These are phyloP conservation scores for Leccinum broughii DNA, from an alignment of 768 basidiomycete species.

Conservation along the genomic window DNA sequence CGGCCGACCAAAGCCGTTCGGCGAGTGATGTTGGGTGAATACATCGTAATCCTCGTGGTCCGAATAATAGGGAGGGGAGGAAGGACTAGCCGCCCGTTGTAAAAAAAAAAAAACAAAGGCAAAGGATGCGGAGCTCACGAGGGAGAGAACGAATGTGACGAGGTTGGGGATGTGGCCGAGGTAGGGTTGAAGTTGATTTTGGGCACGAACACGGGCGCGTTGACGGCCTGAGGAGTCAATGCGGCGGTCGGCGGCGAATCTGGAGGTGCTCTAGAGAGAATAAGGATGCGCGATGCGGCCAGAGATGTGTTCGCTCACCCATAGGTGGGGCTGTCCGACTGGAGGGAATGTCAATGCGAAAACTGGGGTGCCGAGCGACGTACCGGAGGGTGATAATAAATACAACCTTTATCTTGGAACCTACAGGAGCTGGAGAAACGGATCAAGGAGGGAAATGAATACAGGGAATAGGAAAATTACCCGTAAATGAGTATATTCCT, in stretches of 20 bases:
- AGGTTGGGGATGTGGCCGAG: conserved; percentile 9
- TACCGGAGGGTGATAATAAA: conserved; percentile 79
- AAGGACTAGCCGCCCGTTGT: conserved; percentile 22
- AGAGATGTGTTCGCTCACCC: conserved; percentile 24
- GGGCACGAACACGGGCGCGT: conserved; percentile 85
- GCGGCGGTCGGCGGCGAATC: conserved; percentile 45
- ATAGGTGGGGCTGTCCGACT: conserved; percentile 25
- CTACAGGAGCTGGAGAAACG: conserved; percentile 63
- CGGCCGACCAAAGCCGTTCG: conserved; percentile 8
- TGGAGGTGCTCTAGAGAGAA: conserved; percentile 36
- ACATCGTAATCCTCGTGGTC: conserved; percentile 42
- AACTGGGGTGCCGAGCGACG: conserved; percentile 8
- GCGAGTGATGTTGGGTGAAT: conserved; percentile 19
- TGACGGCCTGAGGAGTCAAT: conserved; percentile 65
- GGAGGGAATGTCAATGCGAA: conserved; percentile 16
- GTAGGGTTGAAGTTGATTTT: conserved; percentile 53
- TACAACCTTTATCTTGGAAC: conserved; percentile 84
- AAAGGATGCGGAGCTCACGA: conserved; percentile 21
- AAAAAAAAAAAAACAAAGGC: background rate
- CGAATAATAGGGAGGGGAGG: conserved; percentile 31
- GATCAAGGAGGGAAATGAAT: background rate
- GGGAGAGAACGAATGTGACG: conserved; percentile 32
- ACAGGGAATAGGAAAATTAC: conserved; percentile 40
- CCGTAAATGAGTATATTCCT: conserved; percentile 92
- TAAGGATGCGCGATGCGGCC: conserved; percentile 1